Evolutionary conservation across 1,284 basidiomycete genomes (phyloP).

Genomic region (Megacollybia platyphylla): DNA sequence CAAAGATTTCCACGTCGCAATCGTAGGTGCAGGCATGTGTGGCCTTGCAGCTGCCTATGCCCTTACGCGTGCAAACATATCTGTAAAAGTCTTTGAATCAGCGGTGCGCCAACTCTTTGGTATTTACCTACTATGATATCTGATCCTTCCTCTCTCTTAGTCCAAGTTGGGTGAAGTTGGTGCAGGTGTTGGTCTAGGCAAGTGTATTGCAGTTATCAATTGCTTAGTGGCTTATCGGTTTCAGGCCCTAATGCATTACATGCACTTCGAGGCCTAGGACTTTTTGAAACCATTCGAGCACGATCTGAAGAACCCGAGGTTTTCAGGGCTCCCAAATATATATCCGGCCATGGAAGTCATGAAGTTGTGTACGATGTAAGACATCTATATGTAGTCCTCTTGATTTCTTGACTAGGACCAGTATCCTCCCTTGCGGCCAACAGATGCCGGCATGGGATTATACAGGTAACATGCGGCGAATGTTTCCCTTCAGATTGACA

Average conservation of each 20-base stretch:
- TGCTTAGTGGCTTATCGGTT: background rate
- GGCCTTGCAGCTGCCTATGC: slow-evolving; percentile 34
- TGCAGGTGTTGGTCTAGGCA: slow-evolving; percentile 40
- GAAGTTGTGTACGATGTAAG: slow-evolving; percentile 33
- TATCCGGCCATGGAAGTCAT: slow-evolving; percentile 27
- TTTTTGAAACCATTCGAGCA: slow-evolving; percentile 22
- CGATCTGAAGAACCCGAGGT: slow-evolving; percentile 14
- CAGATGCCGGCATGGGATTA: slow-evolving; percentile 25
- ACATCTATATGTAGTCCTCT: background rate
- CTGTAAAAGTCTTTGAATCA: slow-evolving; percentile 37
- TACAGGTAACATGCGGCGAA: slow-evolving; percentile 19
- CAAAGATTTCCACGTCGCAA: slow-evolving; percentile 32
- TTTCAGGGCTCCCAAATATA: slow-evolving; percentile 23
- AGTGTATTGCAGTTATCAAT: slow-evolving; percentile 3
- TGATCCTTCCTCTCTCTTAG: background rate
- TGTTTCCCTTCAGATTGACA: background rate
- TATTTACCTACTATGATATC: background rate
- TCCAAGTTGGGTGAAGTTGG: slow-evolving; percentile 20
- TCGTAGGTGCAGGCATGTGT: slow-evolving; percentile 42
- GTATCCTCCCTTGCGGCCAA: slow-evolving; percentile 20
- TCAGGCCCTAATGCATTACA: slow-evolving; percentile 39
- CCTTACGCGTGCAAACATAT: slow-evolving; percentile 27
- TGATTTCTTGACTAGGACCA: slow-evolving; percentile 6
- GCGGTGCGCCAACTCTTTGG: slow-evolving; percentile 16
- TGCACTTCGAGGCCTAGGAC: slow-evolving; percentile 28